Percentiles rank a stretch among this genome's conserved stretches.
Conservation (phyloP, 2,329 filamentous ascomycete species). For the Niveomyces coronatus region DNA sequence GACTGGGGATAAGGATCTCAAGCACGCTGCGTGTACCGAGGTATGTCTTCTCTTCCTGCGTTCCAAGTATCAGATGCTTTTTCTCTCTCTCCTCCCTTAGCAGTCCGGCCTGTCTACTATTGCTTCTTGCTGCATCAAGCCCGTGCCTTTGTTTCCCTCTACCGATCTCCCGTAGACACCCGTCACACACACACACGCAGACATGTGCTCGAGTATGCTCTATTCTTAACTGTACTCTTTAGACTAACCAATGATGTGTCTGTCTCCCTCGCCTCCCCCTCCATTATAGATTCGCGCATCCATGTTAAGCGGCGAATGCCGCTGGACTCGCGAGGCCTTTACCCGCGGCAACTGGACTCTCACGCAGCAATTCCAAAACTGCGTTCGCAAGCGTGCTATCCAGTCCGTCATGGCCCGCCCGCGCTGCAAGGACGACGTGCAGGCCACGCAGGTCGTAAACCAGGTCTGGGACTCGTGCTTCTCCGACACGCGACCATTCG, state of each 20-base stretch:
- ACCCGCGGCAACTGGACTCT: slow-evolving; percentile 77
- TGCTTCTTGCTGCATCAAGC: no score
- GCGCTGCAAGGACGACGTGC: slow-evolving; percentile 71
- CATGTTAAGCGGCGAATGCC: slow-evolving; percentile 86
- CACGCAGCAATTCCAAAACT: slow-evolving; percentile 88
- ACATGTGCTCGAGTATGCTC: neutral
- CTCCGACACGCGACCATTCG: slow-evolving; percentile 85
- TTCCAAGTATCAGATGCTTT: no score
- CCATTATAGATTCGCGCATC: slow-evolving; percentile 71
- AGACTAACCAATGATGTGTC: slow-evolving; percentile 2
- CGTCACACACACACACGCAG: neutral
- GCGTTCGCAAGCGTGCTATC: slow-evolving; percentile 72
- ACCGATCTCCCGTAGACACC: no score
- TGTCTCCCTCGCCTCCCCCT: slow-evolving; percentile 5
- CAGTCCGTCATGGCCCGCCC: slow-evolving; percentile 70
- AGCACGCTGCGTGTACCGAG: slow-evolving; percentile 91
- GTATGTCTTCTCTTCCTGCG: no score
- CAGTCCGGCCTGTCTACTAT: no score
- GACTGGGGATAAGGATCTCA: slow-evolving; percentile 57
- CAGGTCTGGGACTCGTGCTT: slow-evolving; percentile 99
- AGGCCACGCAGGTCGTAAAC: slow-evolving; percentile 82
- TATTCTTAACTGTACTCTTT: neutral
- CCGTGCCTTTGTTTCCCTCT: no score
- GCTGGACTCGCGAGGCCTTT: slow-evolving; percentile 80
- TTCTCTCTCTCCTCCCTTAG: slow-evolving; percentile 5